phyloP scores from a whole-genome alignment of 352 stramenopile genomes.

The Globisporangium acanthophoron region DNA sequence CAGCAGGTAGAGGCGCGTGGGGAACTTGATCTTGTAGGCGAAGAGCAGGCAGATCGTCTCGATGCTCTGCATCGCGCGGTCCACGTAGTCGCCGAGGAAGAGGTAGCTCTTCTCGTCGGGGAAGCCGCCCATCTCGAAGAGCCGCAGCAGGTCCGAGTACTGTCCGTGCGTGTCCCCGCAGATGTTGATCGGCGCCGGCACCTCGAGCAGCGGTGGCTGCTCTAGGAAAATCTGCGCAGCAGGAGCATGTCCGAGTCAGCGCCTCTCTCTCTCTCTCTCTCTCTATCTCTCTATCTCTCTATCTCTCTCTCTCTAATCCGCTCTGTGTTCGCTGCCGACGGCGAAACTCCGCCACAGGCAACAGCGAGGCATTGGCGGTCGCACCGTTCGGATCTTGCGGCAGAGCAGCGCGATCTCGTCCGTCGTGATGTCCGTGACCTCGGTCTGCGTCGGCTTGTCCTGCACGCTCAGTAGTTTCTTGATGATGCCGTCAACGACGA shows the following conservation, averaged over 20 bases:
- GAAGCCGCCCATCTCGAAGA: conserved; percentile 92
- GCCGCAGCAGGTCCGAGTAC: conserved; percentile 97
- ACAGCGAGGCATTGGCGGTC: no score
- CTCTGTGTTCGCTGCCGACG: no score
- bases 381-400: conserved; percentile 67
- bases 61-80: conserved; percentile 85
- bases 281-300: no score
- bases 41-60: conserved; percentile 81
- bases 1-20: conserved; percentile 81
- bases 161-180: conserved; percentile 96
- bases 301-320: no score
- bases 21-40: conserved; percentile 87
- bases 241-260: background rate
- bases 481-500: conserved; percentile 56
- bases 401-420: conserved; percentile 77
- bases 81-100: conserved; percentile 83
- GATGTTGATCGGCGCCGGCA: conserved; percentile 94
- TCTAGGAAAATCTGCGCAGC: conserved; percentile 60
- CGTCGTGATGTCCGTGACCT: conserved; percentile 68
- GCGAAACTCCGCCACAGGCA: no score
- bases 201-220: conserved; percentile 91
- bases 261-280: no score
- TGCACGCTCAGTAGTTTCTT: conserved; percentile 53
- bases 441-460: conserved; percentile 50
- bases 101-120: conserved; percentile 79